phyloP scores from a whole-genome alignment of 1,139 yeast species.

The Kodamaea derodonti region DNA sequence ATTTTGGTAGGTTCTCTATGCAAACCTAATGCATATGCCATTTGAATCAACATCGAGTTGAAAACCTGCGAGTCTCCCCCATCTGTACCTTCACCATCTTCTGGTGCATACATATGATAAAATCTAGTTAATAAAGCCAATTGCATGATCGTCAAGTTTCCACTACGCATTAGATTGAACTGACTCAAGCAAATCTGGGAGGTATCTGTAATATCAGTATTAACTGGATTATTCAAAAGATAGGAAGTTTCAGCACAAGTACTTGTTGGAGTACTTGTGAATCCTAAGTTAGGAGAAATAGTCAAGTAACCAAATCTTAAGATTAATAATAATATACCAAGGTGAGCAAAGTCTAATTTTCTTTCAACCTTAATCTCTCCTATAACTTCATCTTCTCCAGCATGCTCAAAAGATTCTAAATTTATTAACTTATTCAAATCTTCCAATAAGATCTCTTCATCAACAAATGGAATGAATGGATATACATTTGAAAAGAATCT shows the following conservation, averaged over 20 bases:
- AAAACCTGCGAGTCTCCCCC: constrained; percentile 42
- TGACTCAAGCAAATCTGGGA: constrained; percentile 36
- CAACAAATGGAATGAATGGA: constrained; percentile 49
- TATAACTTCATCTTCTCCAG: constrained; percentile 13
- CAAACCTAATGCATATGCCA: constrained; percentile 45
- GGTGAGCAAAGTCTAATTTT: constrained; percentile 21
- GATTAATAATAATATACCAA: constrained; percentile 22
- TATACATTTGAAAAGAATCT: constrained; percentile 44
- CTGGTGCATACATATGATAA: constrained; percentile 46
- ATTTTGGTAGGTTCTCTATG: constrained; percentile 42
- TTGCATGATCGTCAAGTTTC: constrained; percentile 50
- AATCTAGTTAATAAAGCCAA: constrained; percentile 36
- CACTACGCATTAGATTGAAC: constrained; percentile 37
- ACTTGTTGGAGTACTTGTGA: constrained; percentile 20
- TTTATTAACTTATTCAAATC: constrained; percentile 23
- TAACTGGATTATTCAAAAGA: constrained; percentile 28
- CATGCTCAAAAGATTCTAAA: constrained; percentile 11
- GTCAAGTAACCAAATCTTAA: constrained; percentile 22
- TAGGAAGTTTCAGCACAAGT: constrained; percentile 22
- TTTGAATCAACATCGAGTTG: constrained; percentile 37
- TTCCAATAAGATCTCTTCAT: constrained; percentile 32
- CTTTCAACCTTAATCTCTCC: constrained; percentile 14
- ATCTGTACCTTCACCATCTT: constrained; percentile 49
- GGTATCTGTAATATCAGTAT: constrained; percentile 30
- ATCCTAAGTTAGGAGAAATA: constrained; percentile 21